Percentiles rank a stretch among this genome's conserved stretches.
phyloP scores from a whole-genome alignment of 2,329 filamentous ascomycete species.

The Orbilia quercus region DNA sequence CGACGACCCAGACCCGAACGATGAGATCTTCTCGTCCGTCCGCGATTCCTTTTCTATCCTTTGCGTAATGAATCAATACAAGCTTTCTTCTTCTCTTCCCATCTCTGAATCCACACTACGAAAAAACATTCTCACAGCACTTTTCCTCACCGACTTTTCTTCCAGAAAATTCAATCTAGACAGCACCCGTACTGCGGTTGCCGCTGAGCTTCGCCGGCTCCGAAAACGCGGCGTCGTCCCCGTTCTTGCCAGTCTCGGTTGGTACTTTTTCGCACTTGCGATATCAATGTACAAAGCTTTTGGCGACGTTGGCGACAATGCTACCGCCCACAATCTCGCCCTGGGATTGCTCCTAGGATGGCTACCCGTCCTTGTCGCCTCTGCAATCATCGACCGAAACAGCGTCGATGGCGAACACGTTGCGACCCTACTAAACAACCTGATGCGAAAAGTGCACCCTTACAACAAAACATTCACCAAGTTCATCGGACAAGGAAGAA shows the following conservation, averaged over 20 bases:
- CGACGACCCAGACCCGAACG: constrained; percentile 23
- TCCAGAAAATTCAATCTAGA: constrained; percentile 58
- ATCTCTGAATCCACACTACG: constrained; percentile 52
- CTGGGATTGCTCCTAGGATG: constrained; percentile 65
- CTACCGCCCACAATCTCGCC: constrained; percentile 65
- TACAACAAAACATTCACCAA: constrained; percentile 62
- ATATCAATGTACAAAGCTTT: constrained; percentile 61
- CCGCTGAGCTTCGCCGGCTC: constrained; percentile 63
- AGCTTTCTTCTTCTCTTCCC: constrained; percentile 43
- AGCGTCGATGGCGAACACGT: constrained; percentile 64
- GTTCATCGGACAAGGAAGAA: constrained; percentile 64
- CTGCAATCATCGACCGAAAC: constrained; percentile 66
- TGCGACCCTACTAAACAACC: constrained; percentile 62
- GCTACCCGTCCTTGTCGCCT: constrained; percentile 65
- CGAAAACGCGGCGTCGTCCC: constrained; percentile 63
- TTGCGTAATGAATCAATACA: constrained; percentile 66
- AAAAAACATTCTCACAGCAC: constrained; percentile 56
- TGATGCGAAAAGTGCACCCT: constrained; percentile 60
- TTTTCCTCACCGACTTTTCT: constrained; percentile 55
- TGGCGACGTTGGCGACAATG: constrained; percentile 62
- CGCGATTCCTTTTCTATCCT: constrained; percentile 65
- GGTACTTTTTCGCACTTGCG: constrained; percentile 63
- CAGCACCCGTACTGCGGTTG: constrained; percentile 62
- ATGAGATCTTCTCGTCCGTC: constrained; percentile 32
- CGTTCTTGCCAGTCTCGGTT: constrained; percentile 64